These are phyloP conservation scores for Ogataea nakhonphanomensis DNA, from an alignment of 805 yeast genomes.

Conservation along the genomic window DNA sequence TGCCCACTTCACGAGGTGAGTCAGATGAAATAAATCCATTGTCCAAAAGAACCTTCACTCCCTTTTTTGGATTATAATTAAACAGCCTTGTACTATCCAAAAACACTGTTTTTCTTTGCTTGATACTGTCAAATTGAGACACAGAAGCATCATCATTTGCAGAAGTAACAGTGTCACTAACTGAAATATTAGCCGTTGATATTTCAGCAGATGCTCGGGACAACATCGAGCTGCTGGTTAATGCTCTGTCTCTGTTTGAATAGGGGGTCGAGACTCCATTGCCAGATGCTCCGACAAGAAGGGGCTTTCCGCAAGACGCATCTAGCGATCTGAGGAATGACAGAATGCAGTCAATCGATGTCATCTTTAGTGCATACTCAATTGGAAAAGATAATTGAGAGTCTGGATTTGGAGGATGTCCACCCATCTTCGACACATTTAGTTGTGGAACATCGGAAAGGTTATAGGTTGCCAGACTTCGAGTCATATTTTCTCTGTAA, in stretches of 20 bases:
- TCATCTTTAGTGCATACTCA: conserved; percentile 81
- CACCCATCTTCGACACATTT: conserved; percentile 62
- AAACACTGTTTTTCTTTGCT: conserved; percentile 77
- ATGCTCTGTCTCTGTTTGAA: conserved; percentile 15
- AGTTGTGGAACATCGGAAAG: conserved; percentile 70
- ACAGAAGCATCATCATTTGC: conserved; percentile 30
- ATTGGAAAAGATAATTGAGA: conserved; percentile 56
- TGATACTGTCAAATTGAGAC: conserved; percentile 77
- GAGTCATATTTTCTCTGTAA: conserved; percentile 47
- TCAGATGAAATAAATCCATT: conserved; percentile 61
- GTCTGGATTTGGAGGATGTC: conserved; percentile 54
- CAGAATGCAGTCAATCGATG: conserved; percentile 75
- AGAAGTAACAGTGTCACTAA: conserved; percentile 13
- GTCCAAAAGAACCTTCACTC: conserved; percentile 58
- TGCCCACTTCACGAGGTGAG: conserved; percentile 68
- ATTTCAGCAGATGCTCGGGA: conserved; percentile 23
- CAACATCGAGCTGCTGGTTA: conserved; percentile 25
- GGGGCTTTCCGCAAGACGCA: conserved; percentile 75
- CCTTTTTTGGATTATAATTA: conserved; percentile 81
- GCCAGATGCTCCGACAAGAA: conserved; percentile 6
- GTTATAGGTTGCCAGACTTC: conserved; percentile 71
- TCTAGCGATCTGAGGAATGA: conserved; percentile 77
- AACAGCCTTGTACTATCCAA: conserved; percentile 75
- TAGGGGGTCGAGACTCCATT: conserved; percentile 2
- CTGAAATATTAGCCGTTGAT: conserved; percentile 20